A percentile compares a stretch with the other conserved stretches of the same genome.
phyloP scores from a whole-genome alignment of 2,329 filamentous ascomycete species.

The Scedosporium boydii region DNA sequence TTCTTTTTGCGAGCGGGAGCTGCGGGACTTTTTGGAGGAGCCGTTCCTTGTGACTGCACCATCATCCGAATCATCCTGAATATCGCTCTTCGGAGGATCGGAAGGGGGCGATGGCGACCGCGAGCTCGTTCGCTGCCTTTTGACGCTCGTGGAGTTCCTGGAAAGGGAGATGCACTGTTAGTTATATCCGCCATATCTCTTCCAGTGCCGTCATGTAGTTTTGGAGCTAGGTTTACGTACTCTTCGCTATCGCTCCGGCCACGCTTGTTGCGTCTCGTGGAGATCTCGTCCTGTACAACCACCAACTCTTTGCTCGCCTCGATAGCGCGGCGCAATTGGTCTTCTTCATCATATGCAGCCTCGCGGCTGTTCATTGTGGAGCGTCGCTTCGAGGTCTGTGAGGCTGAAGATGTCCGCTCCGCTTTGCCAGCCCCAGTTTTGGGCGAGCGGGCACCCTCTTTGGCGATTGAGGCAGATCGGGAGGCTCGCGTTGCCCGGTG shows the following conservation, averaged over 20 bases:
- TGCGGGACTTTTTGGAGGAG: conserved; percentile 48
- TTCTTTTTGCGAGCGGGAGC: conserved; percentile 50
- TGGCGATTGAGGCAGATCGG: conserved; percentile 55
- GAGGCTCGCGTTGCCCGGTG: conserved; percentile 48
- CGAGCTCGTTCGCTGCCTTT: conserved; percentile 77
- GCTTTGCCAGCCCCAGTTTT: conserved; percentile 46
- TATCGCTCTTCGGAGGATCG: conserved; percentile 36
- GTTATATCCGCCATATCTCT: neutral
- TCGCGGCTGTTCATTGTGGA: conserved; percentile 97
- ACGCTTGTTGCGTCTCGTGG: conserved; percentile 59
- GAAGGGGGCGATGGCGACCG: conserved; percentile 55
- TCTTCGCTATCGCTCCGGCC: conserved; percentile 88
- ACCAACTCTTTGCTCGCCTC: conserved; percentile 89
- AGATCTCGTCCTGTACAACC: conserved; percentile 40
- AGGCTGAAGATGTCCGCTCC: conserved; percentile 39
- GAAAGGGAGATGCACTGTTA: neutral
- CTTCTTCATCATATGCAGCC: conserved; percentile 92
- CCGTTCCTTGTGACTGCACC: conserved; percentile 43
- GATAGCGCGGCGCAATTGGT: conserved; percentile 77
- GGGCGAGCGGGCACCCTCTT: conserved; percentile 48
- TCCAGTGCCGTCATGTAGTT: conserved; percentile 13
- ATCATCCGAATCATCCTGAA: conserved; percentile 63
- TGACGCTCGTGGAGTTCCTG: conserved; percentile 36
- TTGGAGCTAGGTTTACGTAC: conserved; percentile 45
- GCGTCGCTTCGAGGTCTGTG: conserved; percentile 65